Evolutionary conservation across 2,329 filamentous ascomycete genomes (phyloP).

Genomic region (Sarocladium kiliense): DNA sequence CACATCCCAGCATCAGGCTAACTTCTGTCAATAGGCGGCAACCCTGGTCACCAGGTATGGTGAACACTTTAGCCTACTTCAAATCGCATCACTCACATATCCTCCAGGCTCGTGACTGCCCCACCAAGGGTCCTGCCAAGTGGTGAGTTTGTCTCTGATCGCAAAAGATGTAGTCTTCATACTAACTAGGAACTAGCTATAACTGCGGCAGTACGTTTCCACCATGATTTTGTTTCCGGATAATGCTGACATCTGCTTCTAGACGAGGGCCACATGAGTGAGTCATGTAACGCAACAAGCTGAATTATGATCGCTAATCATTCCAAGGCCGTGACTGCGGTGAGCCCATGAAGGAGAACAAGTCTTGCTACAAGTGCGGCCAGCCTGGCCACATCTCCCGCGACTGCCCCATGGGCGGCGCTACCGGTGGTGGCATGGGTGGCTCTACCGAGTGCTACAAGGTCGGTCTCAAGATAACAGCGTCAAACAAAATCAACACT

Average conservation of each 20-base stretch:
- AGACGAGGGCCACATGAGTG: slow-evolving; percentile 73
- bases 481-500: slow-evolving; percentile 6
- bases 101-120: slow-evolving; percentile 75
- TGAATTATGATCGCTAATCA: slow-evolving; percentile 13
- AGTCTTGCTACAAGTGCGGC: slow-evolving; percentile 74
- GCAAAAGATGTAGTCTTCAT: background rate
- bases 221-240: background rate
- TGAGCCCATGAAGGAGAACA: slow-evolving; percentile 79
- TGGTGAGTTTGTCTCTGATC: slow-evolving; percentile 51
- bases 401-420: slow-evolving; percentile 62
- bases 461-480: slow-evolving; percentile 27
- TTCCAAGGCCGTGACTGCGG: slow-evolving; percentile 80
- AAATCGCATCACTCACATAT: slow-evolving; percentile 15
- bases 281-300: slow-evolving; percentile 26
- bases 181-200: slow-evolving; percentile 52
- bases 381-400: slow-evolving; percentile 86
- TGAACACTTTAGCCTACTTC: slow-evolving; percentile 10
- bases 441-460: slow-evolving; percentile 83
- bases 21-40: slow-evolving; percentile 20
- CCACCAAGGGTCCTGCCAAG: slow-evolving; percentile 75
- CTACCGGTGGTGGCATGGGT: slow-evolving; percentile 38
- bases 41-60: slow-evolving; percentile 66
- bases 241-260: slow-evolving; percentile 21
- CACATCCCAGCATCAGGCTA: no score
- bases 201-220: slow-evolving; percentile 67